Conservation (phyloP, 2,329 filamentous ascomycete species). For the Zymoseptoria ardabiliae region DNA sequence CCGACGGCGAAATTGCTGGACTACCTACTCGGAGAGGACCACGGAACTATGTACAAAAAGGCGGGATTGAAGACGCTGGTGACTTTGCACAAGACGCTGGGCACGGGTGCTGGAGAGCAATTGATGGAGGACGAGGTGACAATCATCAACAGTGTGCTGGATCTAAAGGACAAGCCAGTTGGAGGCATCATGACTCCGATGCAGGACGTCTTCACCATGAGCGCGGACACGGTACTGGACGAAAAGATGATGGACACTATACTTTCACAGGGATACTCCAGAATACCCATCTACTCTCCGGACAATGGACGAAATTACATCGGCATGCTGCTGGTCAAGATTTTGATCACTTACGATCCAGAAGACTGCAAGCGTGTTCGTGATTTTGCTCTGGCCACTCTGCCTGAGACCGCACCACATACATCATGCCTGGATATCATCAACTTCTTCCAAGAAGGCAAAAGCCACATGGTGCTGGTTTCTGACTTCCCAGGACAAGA, state of each 20-base stretch:
- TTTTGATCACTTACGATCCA: conserved; percentile 95
- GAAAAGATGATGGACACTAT: conserved; percentile 93
- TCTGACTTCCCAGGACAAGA: conserved; percentile 87
- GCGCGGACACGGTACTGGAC: conserved; percentile 87
- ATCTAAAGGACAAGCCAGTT: conserved; percentile 92
- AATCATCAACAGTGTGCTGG: conserved; percentile 93
- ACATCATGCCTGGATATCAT: conserved; percentile 97
- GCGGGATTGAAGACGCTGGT: conserved; percentile 94
- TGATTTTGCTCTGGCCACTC: conserved; percentile 85
- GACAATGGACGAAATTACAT: conserved; percentile 83
- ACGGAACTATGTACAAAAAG: conserved; percentile 97
- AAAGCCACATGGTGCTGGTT: conserved; percentile 96
- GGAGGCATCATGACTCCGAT: conserved; percentile 98
- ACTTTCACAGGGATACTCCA: conserved; percentile 85
- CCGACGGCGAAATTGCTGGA: conserved; percentile 94
- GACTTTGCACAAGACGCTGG: conserved; percentile 85
- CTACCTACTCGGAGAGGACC: conserved; percentile 84
- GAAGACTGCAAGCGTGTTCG: conserved; percentile 81
- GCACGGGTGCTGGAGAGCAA: conserved; percentile 72
- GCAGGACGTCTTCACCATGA: conserved; percentile 93
- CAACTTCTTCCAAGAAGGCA: conserved; percentile 99
- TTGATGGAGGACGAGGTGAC: conserved; percentile 97
- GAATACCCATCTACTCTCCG: conserved; percentile 87
- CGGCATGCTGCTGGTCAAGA: conserved; percentile 97
- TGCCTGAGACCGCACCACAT: conserved; percentile 89